Evolutionary conservation across 768 basidiomycete species (phyloP).

Genomic region (Leucogyrophana mollusca): DNA sequence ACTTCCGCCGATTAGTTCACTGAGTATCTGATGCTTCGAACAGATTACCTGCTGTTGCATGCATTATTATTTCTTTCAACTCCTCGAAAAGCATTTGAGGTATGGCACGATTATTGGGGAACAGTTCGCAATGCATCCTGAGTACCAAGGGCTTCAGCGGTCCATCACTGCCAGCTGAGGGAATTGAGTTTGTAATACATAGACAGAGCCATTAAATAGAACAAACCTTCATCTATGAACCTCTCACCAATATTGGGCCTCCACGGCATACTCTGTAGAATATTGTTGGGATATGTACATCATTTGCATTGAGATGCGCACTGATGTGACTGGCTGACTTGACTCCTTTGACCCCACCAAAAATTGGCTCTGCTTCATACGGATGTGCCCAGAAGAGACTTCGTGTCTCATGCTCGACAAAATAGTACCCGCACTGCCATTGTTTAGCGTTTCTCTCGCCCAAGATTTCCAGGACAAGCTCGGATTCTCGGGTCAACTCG

Average conservation of each 20-base stretch:
- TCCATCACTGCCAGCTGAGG: neutral
- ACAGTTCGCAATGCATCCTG: slow-evolving; percentile 5
- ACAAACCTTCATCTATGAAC: neutral
- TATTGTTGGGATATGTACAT: neutral
- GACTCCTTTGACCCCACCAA: slow-evolving; percentile 37
- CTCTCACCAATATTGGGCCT: slow-evolving; percentile 25
- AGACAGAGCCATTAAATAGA: no score
- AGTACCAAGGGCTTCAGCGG: neutral
- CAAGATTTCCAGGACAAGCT: slow-evolving; percentile 5
- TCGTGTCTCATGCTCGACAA: slow-evolving; percentile 39
- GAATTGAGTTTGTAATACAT: neutral
- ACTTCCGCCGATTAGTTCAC: neutral
- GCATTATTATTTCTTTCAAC: slow-evolving; percentile 3
- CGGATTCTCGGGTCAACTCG: neutral
- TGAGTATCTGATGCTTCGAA: neutral
- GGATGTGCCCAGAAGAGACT: slow-evolving; percentile 48
- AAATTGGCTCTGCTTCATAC: slow-evolving; percentile 29
- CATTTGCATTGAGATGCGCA: neutral
- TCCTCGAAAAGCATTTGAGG: neutral
- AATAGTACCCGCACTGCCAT: slow-evolving; percentile 37
- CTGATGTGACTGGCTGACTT: slow-evolving; percentile 13
- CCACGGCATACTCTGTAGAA: slow-evolving; percentile 18
- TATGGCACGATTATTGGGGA: slow-evolving; percentile 18
- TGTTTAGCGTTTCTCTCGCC: neutral
- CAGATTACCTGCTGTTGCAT: slow-evolving; percentile 3